phyloP scores from a whole-genome alignment of 441 rosid genomes.

The Theobroma grandiflorum region DNA sequence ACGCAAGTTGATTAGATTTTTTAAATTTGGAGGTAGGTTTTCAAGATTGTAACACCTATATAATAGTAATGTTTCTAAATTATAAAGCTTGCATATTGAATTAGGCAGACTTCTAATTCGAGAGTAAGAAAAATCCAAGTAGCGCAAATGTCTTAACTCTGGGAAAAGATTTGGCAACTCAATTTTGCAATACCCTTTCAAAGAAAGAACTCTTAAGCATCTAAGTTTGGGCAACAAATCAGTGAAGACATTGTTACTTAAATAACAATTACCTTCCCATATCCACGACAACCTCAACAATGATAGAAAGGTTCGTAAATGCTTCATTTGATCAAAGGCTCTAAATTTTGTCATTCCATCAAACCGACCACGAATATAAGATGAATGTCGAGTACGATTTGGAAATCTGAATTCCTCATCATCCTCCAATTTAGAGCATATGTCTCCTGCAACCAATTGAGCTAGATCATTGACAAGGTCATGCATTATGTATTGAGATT shows the following conservation, averaged over 20 bases:
- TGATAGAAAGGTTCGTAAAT: slow-evolving; percentile 14
- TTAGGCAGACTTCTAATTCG: too few species aligned
- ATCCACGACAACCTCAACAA: too few species aligned
- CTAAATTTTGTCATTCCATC: background rate
- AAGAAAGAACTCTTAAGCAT: too few species aligned
- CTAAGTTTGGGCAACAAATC: too few species aligned
- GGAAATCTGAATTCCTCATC: background rate
- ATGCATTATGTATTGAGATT: slow-evolving; percentile 22
- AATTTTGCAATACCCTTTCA: too few species aligned
- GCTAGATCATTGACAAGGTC: slow-evolving; percentile 27
- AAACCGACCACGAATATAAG: background rate
- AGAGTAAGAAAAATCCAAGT: background rate
- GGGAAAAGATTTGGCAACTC: too few species aligned
- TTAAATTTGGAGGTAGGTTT: background rate
- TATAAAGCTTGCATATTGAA: too few species aligned
- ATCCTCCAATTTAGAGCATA: slow-evolving; percentile 9
- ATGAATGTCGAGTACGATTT: background rate
- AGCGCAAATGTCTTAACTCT: too few species aligned
- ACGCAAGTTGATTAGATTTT: background rate
- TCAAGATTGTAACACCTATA: background rate
- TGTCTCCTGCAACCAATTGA: background rate
- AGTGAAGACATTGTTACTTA: too few species aligned
- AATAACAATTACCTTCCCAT: too few species aligned
- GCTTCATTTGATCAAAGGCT: background rate
- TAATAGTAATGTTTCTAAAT: too few species aligned